Conservation (phyloP, 1,284 basidiomycete species). For the Austroboletus sp. region DNA sequence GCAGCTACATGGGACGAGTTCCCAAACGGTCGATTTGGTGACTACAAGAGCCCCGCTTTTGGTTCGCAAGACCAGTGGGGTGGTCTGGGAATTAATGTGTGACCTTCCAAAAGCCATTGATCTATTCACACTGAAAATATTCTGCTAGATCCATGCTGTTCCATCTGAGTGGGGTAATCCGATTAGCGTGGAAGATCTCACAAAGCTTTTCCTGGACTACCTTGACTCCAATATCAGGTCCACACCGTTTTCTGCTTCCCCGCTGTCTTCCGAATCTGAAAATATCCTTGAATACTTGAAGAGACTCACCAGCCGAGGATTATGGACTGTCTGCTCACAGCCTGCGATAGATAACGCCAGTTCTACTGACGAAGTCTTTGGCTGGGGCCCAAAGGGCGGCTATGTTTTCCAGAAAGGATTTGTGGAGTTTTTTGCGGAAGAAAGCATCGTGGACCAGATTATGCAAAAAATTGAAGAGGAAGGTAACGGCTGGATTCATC, state of each 20-base stretch:
- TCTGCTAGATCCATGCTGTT: constrained; percentile 54
- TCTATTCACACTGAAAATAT: neutral
- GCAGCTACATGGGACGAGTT: constrained; percentile 94
- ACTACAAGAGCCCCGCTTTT: constrained; percentile 93
- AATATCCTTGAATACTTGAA: constrained; percentile 78
- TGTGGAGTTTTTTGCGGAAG: constrained; percentile 88
- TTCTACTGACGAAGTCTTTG: constrained; percentile 73
- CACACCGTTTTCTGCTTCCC: constrained; percentile 86
- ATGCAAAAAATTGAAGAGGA: constrained; percentile 51
- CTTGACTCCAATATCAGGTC: constrained; percentile 61
- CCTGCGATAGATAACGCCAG: constrained; percentile 81
- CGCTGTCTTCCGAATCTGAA: constrained; percentile 79
- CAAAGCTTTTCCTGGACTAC: constrained; percentile 73
- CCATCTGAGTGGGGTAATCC: constrained; percentile 80
- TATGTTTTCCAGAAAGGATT: constrained; percentile 98
- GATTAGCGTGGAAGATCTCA: constrained; percentile 64
- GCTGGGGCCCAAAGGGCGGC: constrained; percentile 88
- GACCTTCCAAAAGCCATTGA: constrained; percentile 11
- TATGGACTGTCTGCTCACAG: constrained; percentile 97
- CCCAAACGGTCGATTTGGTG: constrained; percentile 97
- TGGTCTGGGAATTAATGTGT: constrained; percentile 49
- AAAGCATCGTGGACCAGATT: constrained; percentile 58
- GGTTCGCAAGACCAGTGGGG: constrained; percentile 76
- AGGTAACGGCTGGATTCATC: constrained; percentile 67
- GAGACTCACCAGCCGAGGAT: constrained; percentile 65